Evolutionary conservation across 805 yeast species (phyloP).

Genomic region (Saturnispora bothae): DNA sequence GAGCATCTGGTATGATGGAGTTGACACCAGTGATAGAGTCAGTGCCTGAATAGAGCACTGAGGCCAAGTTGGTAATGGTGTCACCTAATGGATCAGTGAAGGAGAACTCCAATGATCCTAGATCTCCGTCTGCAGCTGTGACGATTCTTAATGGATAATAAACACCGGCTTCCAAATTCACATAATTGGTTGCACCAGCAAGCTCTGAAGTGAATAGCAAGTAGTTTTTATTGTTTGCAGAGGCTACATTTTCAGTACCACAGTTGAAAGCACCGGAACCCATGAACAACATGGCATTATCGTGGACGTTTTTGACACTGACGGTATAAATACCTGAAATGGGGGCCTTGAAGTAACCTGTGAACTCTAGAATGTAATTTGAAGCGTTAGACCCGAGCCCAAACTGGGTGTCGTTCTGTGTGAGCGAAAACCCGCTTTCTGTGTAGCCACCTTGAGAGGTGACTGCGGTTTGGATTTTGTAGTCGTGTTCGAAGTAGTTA

Average conservation of each 20-base stretch:
- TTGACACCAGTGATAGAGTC: neutral
- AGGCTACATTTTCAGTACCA: constrained; percentile 14
- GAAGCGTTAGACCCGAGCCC: neutral
- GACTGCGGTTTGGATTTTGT: neutral
- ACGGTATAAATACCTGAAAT: constrained; percentile 24
- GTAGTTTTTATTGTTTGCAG: neutral
- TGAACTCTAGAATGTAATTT: constrained; percentile 11
- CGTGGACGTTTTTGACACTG: constrained; percentile 20
- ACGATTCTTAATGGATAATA: constrained; percentile 6
- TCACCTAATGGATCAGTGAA: constrained; percentile 1
- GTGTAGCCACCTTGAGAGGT: neutral
- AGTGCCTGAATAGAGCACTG: neutral
- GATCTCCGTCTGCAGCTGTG: neutral
- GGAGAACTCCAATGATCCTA: neutral
- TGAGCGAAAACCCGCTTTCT: neutral
- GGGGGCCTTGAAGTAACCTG: constrained; percentile 19
- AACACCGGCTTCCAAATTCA: constrained; percentile 15
- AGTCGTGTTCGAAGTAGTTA: neutral
- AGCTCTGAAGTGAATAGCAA: neutral
- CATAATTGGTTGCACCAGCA: constrained; percentile 11
- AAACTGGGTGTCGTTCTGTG: neutral
- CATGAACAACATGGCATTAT: constrained; percentile 24
- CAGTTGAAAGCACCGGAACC: constrained; percentile 29
- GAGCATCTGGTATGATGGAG: neutral
- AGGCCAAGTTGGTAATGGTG: neutral